Evolutionary conservation across 441 rosid species (phyloP).

Genomic region (Populus tomentosa): DNA sequence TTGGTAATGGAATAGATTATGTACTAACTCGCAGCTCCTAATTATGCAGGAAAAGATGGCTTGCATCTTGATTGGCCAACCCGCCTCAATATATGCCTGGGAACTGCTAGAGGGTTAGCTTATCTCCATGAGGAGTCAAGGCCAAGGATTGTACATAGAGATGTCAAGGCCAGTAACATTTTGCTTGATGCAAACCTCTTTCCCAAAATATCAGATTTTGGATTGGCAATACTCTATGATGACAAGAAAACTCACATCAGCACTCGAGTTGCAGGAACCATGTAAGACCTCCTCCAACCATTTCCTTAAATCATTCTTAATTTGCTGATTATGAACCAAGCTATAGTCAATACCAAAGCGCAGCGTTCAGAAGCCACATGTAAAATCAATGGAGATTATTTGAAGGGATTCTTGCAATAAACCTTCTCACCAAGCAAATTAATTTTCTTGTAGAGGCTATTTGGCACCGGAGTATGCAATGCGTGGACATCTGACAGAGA

Average conservation of each 20-base stretch:
- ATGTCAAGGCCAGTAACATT: conserved; percentile 65
- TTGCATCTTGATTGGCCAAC: conserved; percentile 50
- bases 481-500: conserved; percentile 40
- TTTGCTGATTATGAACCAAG: neutral
- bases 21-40: neutral
- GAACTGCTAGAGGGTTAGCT: conserved; percentile 59
- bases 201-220: conserved; percentile 77
- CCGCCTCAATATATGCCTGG: conserved; percentile 51
- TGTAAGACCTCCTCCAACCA: conserved; percentile 26
- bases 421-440: no score
- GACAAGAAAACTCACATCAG: conserved; percentile 64
- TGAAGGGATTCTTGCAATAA: no score
- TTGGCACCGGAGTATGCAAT: no score
- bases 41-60: conserved; percentile 29
- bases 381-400: no score
- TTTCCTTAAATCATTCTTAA: neutral
- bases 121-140: conserved; percentile 77
- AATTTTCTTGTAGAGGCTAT: no score
- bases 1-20: neutral
- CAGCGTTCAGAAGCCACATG: no score
- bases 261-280: conserved; percentile 64
- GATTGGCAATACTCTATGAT: conserved; percentile 62
- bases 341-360: no score
- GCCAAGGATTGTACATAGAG: conserved; percentile 63
- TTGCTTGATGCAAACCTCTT: conserved; percentile 52